Conservation (phyloP, 805 yeast genomes). For the Candida methanosorbosa region DNA sequence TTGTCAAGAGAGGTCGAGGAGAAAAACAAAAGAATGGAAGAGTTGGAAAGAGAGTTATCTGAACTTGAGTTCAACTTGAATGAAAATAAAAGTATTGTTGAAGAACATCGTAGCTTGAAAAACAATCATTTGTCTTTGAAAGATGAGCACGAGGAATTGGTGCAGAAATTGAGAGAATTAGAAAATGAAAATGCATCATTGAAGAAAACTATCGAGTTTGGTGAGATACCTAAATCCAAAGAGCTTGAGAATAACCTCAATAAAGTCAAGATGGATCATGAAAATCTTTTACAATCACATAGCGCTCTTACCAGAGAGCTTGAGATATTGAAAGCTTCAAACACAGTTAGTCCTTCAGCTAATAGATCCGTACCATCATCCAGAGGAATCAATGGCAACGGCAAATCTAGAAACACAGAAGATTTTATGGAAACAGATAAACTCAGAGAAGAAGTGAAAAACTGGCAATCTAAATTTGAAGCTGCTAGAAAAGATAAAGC, state of each 20-base stretch:
- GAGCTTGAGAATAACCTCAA: neutral
- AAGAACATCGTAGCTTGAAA: conserved; percentile 5
- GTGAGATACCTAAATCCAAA: neutral
- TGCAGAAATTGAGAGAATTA: conserved; percentile 7
- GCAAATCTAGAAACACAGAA: neutral
- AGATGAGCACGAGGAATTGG: conserved; percentile 5
- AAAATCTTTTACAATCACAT: neutral
- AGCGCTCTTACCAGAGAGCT: neutral
- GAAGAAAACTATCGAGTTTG: neutral
- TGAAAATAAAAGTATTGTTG: conserved; percentile 3
- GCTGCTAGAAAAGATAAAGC: conserved; percentile 28
- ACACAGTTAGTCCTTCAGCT: too few relatives aligned
- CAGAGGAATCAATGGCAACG: neutral
- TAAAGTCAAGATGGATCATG: neutral
- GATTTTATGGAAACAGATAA: neutral
- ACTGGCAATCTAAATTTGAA: conserved; percentile 45
- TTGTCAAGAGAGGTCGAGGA: conserved; percentile 2
- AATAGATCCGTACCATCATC: too few relatives aligned
- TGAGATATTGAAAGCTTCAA: neutral
- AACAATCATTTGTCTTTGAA: conserved; percentile 1
- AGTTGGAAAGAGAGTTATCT: neutral
- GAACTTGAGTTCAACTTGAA: neutral
- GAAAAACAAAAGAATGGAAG: neutral
- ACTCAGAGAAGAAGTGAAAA: conserved; percentile 23
- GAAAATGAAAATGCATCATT: neutral